phyloP scores from a whole-genome alignment of 1,139 yeast species.

The Pichia sp. region DNA sequence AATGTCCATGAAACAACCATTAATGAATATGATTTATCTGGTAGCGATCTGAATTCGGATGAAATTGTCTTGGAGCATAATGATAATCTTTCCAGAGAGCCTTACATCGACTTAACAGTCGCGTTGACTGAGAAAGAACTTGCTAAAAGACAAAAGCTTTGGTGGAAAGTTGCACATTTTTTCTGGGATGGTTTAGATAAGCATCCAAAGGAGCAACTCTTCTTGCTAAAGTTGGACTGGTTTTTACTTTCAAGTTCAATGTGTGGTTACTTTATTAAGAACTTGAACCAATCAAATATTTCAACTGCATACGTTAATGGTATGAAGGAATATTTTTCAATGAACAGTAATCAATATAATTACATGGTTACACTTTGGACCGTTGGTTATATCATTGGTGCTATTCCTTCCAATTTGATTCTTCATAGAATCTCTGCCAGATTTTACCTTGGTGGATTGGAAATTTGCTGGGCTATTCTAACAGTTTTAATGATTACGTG shows the following conservation, averaged over 20 bases:
- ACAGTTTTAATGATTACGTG: constrained; percentile 40
- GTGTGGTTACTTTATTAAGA: constrained; percentile 43
- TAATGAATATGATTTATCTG: not conserved
- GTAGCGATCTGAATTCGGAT: not conserved
- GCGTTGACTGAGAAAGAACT: constrained; percentile 36
- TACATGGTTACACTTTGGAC: constrained; percentile 56
- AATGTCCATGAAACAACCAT: not conserved
- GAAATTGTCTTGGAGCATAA: not conserved
- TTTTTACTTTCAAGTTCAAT: constrained; percentile 37
- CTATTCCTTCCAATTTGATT: constrained; percentile 37
- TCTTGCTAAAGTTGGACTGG: constrained; percentile 44
- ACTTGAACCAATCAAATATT: constrained; percentile 48
- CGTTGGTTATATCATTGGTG: constrained; percentile 52
- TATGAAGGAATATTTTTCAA: constrained; percentile 50
- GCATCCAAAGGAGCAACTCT: constrained; percentile 43
- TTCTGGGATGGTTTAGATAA: constrained; percentile 52
- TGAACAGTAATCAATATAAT: constrained; percentile 51
- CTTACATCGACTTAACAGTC: constrained; percentile 17
- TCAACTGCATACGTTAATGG: constrained; percentile 62
- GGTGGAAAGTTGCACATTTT: constrained; percentile 34
- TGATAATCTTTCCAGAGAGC: not conserved
- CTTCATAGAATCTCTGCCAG: constrained; percentile 39
- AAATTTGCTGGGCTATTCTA: constrained; percentile 26
- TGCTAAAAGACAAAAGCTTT: constrained; percentile 28
- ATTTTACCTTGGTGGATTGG: constrained; percentile 27